Evolutionary conservation across 2,329 filamentous ascomycete species (phyloP), one percentile per base, ranked within the genome.

Genomic region (Hypoxylon sp.): DNA sequence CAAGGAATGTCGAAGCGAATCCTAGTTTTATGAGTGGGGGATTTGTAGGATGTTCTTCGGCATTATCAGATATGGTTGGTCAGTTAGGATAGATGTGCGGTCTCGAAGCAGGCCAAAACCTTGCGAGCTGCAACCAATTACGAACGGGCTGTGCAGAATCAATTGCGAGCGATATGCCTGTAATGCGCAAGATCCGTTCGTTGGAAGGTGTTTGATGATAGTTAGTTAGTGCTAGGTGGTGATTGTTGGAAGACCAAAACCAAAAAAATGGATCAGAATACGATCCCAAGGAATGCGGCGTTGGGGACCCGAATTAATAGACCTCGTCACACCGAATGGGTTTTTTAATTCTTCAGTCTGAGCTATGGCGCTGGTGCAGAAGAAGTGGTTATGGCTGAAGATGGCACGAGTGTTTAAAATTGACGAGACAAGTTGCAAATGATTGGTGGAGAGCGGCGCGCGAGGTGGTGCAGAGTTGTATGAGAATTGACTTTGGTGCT

Each of bases 1-100:
- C 67, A 71, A 67, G 68, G 68, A 72, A 69, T 72, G 69, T 66
- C 46, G 51, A 66, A 59, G 55, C 48, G 54, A 67, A 68, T 66
- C 69, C 66, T 67, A 55, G 66, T 51, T 65, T 57, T 53, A 58
- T 60, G 46, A 17, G 68, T 64, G 70, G 67, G 61, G 66, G 53
- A 42, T 47, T 33, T 42, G 29, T 33, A 46, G 50, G 53, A 69
- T 46, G 52, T 61, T 46, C 51, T 58, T 58, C 63, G 31, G 52
- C 47, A 59, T 59, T 59, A 39, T 53, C 39, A 22, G 37, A 37
- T 61, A 46, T 63, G 57, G 67, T 65, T 69, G 66, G 63, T 54
- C 39, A 54, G 42, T 50, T 59, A 33, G 39, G 33, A 51, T 39
- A 53, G 46, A 44, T 42, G 48, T 67, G 59, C 50, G 51, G 63